Evolutionary conservation across 2,329 filamentous ascomycete genomes (phyloP).

Genomic region (Sporothrix luriei): DNA sequence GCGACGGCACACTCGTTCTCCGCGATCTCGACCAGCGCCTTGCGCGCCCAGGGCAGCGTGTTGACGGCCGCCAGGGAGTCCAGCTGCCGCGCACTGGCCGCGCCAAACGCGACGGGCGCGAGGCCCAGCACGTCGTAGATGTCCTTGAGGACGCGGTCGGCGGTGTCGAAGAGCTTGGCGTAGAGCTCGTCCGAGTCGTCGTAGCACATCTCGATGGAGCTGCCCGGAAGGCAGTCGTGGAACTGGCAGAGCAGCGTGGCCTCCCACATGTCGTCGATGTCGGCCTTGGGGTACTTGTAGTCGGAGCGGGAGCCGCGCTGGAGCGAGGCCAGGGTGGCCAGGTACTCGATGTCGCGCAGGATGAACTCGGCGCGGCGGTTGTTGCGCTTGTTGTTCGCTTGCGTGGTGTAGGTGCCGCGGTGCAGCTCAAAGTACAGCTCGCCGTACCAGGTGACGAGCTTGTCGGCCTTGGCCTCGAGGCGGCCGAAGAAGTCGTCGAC

Average conservation of each 20-base stretch:
- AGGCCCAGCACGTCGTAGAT: conserved; percentile 70
- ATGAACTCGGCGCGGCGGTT: conserved; percentile 85
- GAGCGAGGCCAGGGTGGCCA: conserved; percentile 83
- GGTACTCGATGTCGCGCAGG: conserved; percentile 82
- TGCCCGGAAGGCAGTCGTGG: conserved; percentile 94
- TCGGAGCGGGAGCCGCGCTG: conserved; percentile 56
- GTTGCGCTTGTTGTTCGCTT: conserved; percentile 95
- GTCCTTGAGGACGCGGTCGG: conserved; percentile 69
- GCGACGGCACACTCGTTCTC: conserved; percentile 57
- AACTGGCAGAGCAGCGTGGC: conserved; percentile 89
- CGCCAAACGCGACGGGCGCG: conserved; percentile 57
- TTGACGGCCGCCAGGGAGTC: conserved; percentile 59
- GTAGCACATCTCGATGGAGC: conserved; percentile 96
- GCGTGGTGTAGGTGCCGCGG: conserved; percentile 94
- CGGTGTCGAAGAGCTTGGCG: conserved; percentile 76
- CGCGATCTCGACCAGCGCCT: conserved; percentile 69
- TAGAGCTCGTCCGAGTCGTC: conserved; percentile 93
- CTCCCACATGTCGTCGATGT: conserved; percentile 98
- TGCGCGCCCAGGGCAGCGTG: conserved; percentile 82
- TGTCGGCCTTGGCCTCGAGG: conserved; percentile 74
- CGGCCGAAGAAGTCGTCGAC: conserved; percentile 94
- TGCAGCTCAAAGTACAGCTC: conserved; percentile 98
- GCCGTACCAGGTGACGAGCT: conserved; percentile 94
- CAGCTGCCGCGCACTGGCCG: conserved; percentile 28
- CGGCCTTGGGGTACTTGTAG: conserved; percentile 90